Percentiles rank a stretch among this genome's conserved stretches.
Conservation (phyloP, 2,329 filamentous ascomycete genomes). For the Venturiaceae sp. region DNA sequence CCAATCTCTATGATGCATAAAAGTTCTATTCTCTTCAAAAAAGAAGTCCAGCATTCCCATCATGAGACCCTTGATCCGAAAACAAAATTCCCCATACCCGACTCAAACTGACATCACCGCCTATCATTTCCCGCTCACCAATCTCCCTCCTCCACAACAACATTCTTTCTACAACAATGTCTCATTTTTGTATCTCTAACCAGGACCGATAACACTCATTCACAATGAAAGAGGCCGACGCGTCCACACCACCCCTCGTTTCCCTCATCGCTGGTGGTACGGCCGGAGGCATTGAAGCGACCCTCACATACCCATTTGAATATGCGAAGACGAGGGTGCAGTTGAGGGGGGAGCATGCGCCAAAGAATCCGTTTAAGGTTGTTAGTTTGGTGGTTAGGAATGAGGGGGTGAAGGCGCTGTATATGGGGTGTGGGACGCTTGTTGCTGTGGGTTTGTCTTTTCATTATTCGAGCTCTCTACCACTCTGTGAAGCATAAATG, state of each 20-base stretch:
- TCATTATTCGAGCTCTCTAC: too few species aligned
- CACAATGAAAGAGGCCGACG: constrained; percentile 14
- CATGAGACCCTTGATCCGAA: too few species aligned
- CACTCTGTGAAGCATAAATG: too few species aligned
- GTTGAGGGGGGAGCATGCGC: constrained; percentile 31
- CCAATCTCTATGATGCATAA: too few species aligned
- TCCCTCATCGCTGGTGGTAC: constrained; percentile 27
- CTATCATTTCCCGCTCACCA: not conserved
- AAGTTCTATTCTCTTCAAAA: too few species aligned
- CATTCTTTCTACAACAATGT: not conserved
- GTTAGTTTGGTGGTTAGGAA: constrained; percentile 44
- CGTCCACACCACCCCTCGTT: constrained; percentile 26
- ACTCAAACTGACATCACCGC: not conserved
- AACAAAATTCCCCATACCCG: not conserved
- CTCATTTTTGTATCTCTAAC: not conserved
- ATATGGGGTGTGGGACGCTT: constrained; percentile 53
- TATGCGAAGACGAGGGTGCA: constrained; percentile 59
- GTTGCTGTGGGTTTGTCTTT: constrained; percentile 32
- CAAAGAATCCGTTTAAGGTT: constrained; percentile 48
- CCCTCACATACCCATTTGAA: constrained; percentile 50
- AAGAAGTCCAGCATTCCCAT: too few species aligned
- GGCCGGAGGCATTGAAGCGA: constrained; percentile 28
- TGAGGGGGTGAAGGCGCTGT: constrained; percentile 49
- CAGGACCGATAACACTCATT: not conserved
- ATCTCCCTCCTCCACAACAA: not conserved